A percentile compares a stretch with the other conserved stretches of the same genome.
phyloP scores from a whole-genome alignment of 345 rosid genomes.

The Ricinus communis region DNA sequence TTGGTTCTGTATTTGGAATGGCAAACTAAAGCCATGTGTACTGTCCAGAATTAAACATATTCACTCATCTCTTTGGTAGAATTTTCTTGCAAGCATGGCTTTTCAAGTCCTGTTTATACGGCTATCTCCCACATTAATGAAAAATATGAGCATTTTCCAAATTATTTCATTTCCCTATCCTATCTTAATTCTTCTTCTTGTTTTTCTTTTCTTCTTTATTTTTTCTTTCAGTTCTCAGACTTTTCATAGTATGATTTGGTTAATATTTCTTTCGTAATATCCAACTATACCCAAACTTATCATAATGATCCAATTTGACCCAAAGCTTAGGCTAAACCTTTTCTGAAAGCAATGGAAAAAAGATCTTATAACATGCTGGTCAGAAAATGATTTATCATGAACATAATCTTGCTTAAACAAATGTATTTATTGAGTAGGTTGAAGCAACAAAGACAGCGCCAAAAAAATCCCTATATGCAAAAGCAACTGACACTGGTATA shows the following conservation, averaged over 20 bases:
- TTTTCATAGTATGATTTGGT: background rate
- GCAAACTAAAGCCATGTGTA: too few relatives aligned
- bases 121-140: too few relatives aligned
- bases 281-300: too few relatives aligned
- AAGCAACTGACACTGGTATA: conserved; percentile 82
- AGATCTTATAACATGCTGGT: background rate
- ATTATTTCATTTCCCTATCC: background rate
- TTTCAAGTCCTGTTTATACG: background rate
- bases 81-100: background rate
- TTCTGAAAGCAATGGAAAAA: background rate
- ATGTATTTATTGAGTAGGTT: conserved; percentile 44
- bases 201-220: background rate
- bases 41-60: too few relatives aligned
- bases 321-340: background rate
- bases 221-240: background rate
- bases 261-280: background rate
- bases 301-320: too few relatives aligned
- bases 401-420: background rate
- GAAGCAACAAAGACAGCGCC: conserved; percentile 60
- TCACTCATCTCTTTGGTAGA: too few relatives aligned
- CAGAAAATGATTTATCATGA: too few relatives aligned
- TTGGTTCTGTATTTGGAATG: too few relatives aligned
- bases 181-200: too few relatives aligned
- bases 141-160: background rate
- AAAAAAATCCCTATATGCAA: conserved; percentile 75